Evolutionary conservation across 2,329 filamentous ascomycete genomes (phyloP).

Genomic region (Penicillium nordicum): DNA sequence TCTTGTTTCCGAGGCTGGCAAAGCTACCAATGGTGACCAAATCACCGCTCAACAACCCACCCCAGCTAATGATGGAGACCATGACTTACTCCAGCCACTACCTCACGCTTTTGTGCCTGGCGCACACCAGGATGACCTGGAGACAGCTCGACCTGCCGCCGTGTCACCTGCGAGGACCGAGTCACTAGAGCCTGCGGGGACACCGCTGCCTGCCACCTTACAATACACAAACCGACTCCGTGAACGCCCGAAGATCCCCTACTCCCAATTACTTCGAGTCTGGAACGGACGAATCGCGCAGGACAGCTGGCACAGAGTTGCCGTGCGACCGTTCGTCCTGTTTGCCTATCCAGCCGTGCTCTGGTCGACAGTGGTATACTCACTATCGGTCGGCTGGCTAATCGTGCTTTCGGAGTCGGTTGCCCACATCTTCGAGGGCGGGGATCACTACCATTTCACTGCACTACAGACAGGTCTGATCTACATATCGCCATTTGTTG

Average conservation of each 20-base stretch:
- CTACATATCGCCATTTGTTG: constrained; percentile 86
- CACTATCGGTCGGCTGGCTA: constrained; percentile 88
- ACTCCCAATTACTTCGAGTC: constrained; percentile 67
- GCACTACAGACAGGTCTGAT: constrained; percentile 78
- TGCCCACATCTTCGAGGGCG: constrained; percentile 70
- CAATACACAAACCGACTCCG: constrained; percentile 70
- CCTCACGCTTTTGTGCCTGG: constrained; percentile 2
- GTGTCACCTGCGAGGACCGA: constrained; percentile 32
- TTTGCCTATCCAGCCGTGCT: constrained; percentile 84
- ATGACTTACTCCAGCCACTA: constrained; percentile 13
- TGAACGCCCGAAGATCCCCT: constrained; percentile 65
- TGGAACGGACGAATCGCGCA: constrained; percentile 75
- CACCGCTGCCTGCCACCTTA: constrained; percentile 27
- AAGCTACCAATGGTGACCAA: neutral
- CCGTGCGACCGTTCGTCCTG: constrained; percentile 76
- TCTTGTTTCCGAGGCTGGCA: neutral
- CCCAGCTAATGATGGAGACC: constrained; percentile 13
- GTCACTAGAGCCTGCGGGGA: constrained; percentile 27
- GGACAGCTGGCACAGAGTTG: constrained; percentile 77
- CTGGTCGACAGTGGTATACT: constrained; percentile 82
- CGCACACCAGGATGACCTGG: constrained; percentile 26
- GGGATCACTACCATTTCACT: constrained; percentile 72
- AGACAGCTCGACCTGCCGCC: constrained; percentile 21
- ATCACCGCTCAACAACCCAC: neutral
- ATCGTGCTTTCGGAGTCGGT: constrained; percentile 92